A percentile compares a stretch with the other conserved stretches of the same genome.
Conservation (phyloP, 139 green algal genomes). For the Micromonas pusilla region DNA sequence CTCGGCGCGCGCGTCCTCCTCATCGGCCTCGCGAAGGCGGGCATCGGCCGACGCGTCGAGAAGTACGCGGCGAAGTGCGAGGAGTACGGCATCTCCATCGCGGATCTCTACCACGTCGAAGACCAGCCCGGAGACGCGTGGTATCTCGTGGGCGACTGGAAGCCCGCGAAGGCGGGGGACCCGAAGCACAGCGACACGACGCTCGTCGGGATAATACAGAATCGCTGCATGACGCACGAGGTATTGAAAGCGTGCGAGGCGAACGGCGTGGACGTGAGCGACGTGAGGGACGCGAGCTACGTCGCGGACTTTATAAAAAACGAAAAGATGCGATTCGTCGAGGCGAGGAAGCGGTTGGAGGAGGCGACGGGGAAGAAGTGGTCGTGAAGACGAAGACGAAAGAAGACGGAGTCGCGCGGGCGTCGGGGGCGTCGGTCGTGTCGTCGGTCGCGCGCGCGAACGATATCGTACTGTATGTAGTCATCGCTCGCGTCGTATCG, state of each 20-base stretch:
- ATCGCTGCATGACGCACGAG: background rate
- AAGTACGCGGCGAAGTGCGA: background rate
- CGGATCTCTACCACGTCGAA: background rate
- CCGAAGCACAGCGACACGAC: background rate
- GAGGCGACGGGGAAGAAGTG: too few species aligned
- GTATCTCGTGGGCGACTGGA: slow-evolving; percentile 9
- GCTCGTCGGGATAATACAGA: background rate
- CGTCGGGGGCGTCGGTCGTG: too few species aligned
- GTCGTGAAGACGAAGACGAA: too few species aligned
- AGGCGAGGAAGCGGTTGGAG: too few species aligned
- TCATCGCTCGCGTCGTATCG: too few species aligned
- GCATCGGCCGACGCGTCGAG: background rate
- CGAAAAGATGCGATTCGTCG: background rate
- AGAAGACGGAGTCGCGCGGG: too few species aligned
- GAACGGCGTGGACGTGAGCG: background rate
- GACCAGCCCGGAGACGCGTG: slow-evolving; percentile 1
- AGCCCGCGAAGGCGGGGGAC: background rate
- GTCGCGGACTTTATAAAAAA: background rate
- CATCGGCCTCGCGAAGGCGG: background rate
- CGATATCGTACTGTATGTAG: too few species aligned
- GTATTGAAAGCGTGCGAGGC: background rate
- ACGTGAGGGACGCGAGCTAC: background rate
- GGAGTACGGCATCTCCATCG: background rate
- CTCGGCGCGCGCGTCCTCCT: background rate
- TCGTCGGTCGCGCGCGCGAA: too few species aligned